Percentiles rank a stretch among this genome's conserved stretches.
Conservation (phyloP, 768 basidiomycete species). For the Lactarius trivialis region DNA sequence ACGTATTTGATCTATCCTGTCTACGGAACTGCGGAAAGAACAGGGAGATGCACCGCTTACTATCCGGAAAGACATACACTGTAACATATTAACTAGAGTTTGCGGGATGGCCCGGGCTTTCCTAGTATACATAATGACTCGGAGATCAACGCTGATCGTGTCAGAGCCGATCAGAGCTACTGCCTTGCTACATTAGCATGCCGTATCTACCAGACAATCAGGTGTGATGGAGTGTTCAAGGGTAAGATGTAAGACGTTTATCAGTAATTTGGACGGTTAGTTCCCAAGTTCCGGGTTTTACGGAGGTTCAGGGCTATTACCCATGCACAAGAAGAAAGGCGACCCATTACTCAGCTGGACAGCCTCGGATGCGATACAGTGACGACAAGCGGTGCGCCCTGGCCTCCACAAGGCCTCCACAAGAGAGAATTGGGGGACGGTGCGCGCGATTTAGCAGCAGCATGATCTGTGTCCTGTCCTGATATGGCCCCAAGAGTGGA, state of each 20-base stretch:
- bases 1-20: not conserved
- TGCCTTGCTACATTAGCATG: not conserved
- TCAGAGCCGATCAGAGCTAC: no score
- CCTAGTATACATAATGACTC: no score
- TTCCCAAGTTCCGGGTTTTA: not conserved
- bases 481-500: not conserved
- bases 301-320: not conserved
- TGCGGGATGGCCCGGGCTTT: no score
- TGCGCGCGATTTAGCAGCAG: not conserved
- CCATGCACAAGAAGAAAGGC: not conserved
- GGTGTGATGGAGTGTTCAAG: no score
- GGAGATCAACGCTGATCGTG: no score
- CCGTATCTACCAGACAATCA: no score
- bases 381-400: not conserved
- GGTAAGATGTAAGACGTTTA: no score
- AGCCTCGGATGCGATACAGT: not conserved
- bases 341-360: not conserved
- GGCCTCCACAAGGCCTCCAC: not conserved
- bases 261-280: not conserved
- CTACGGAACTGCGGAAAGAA: not conserved
- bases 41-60: not conserved
- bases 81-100: not conserved
- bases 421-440: not conserved
- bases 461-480: not conserved
- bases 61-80: not conserved